Percentiles rank a stretch among this genome's conserved stretches.
phyloP scores from a whole-genome alignment of 2,329 filamentous ascomycete species.

The Talaromyces sp. region DNA sequence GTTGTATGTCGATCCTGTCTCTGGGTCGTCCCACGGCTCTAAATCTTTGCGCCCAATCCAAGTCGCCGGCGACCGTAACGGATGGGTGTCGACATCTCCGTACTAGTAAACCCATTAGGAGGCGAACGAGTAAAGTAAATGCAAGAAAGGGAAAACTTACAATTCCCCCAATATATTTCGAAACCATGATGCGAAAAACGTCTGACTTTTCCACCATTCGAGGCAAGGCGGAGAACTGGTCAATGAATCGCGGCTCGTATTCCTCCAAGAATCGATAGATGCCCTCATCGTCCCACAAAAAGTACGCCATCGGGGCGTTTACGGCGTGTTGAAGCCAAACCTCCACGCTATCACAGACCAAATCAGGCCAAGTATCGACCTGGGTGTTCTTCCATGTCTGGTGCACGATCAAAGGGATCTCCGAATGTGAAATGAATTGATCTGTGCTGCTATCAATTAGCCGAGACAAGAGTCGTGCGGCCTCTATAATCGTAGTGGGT shows the following conservation, averaged over 20 bases:
- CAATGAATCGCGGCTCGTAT: constrained; percentile 20
- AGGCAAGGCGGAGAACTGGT: constrained; percentile 17
- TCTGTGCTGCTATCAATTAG: constrained; percentile 11
- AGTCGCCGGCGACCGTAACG: constrained; percentile 18
- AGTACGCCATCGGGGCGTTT: constrained; percentile 23
- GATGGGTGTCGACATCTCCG: constrained; percentile 27
- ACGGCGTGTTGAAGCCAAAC: constrained; percentile 21
- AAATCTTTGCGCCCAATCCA: constrained; percentile 24
- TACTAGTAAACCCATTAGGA: constrained; percentile 17
- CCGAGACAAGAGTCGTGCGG: constrained; percentile 20
- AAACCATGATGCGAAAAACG: constrained; percentile 27
- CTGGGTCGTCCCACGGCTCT: constrained; percentile 21
- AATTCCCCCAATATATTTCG: constrained; percentile 20
- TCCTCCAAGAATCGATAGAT: constrained; percentile 20
- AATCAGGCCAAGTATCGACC: constrained; percentile 21
- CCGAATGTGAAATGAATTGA: constrained; percentile 17
- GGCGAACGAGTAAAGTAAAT: neutral
- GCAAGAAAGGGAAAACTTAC: constrained; percentile 4
- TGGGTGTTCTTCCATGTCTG: constrained; percentile 26
- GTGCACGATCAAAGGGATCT: constrained; percentile 27
- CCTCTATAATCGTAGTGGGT: constrained; percentile 21
- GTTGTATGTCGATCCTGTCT: constrained; percentile 17
- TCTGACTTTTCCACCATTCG: constrained; percentile 25
- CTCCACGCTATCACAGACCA: constrained; percentile 20
- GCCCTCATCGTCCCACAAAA: constrained; percentile 30